Evolutionary conservation across 495 filamentous ascomycete genomes (phyloP), one percentile per base, ranked within the genome.

Genomic region (Penicillium paxilli): DNA sequence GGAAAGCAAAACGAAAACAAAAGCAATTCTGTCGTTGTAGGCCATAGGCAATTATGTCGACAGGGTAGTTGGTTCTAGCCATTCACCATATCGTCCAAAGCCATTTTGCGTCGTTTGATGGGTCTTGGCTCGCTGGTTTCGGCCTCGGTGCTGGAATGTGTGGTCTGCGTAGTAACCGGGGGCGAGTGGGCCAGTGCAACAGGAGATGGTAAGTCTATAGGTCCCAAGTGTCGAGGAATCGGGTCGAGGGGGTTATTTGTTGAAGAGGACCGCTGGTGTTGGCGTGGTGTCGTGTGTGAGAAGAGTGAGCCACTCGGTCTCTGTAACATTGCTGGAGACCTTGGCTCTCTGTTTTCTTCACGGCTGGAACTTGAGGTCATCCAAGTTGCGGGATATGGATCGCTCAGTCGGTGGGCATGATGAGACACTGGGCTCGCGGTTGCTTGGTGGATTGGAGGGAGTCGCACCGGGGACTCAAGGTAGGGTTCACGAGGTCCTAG

Each of bases 31-130:
- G 14, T 11, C 30, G 16, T n/a, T 24, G 33, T 38, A 26, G 17
- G 17, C 22, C 12, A 26, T 14, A 12, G 17, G 24, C n/a, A 33
- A 12, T 30, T 19, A 53, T 54, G 52, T 25, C 44, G 51, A 52
- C 40, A 45, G 19, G 12, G 25, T 17, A 16, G 21, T 0, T 16
- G 17, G 14, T 16, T 22, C 60, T 55, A 78, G 21, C 69, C 73
- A 38, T 78, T 78, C 14, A 78, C 75, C 65, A 78, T 78, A 40
- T 78, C 73, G 51, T 78, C 71, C 46, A 78, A 45, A 12, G 75
- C 57, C 91, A 87, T 63, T 78, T 87, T 58, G 85, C 79, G 73
- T 77, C 95, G 64, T 80, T 91, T 60, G 83, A 90, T 12, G 77
- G 91, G 44, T 81, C 90, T 68, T 82, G 56, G 52, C 17, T 73